Percentiles rank a stretch among this genome's conserved stretches.
phyloP scores from a whole-genome alignment of 2,329 filamentous ascomycete genomes.

The Mariannaea elegans region DNA sequence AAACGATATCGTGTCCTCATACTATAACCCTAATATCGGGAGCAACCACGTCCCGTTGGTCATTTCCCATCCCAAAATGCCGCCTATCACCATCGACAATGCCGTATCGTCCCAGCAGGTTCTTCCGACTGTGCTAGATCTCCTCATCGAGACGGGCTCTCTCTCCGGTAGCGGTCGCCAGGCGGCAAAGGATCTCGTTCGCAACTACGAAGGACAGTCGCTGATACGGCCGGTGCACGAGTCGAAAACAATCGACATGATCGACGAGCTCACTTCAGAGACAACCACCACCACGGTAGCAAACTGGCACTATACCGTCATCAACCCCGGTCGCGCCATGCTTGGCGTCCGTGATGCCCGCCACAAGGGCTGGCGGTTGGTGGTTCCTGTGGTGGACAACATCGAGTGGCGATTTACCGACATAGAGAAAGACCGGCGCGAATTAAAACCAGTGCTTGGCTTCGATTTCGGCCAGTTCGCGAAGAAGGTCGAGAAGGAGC shows the following conservation, averaged over 20 bases:
- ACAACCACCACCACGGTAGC: conserved; percentile 15
- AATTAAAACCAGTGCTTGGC: conserved; percentile 24
- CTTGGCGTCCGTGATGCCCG: conserved; percentile 37
- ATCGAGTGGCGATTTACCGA: conserved; percentile 41
- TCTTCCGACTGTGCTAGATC: conserved; percentile 42
- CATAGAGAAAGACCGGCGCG: conserved; percentile 29
- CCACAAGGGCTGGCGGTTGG: conserved; percentile 35
- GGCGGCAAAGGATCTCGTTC: conserved; percentile 31
- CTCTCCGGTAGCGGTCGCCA: conserved; percentile 22
- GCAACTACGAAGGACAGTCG: conserved; percentile 40
- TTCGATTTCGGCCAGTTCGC: conserved; percentile 31
- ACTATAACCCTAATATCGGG: conserved; percentile 39
- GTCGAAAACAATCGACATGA: neutral
- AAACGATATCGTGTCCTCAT: conserved; percentile 33
- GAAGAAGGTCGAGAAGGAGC: conserved; percentile 19
- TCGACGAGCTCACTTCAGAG: no score
- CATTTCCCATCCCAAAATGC: conserved; percentile 41
- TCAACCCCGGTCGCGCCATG: conserved; percentile 39
- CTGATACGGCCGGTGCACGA: conserved; percentile 31
- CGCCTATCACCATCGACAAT: conserved; percentile 34
- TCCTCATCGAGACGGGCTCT: conserved; percentile 40
- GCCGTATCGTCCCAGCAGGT: conserved; percentile 39
- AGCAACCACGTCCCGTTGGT: conserved; percentile 41
- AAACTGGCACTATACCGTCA: conserved; percentile 40
- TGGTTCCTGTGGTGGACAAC: conserved; percentile 37